Evolutionary conservation across 257 asterid species (phyloP), one percentile per base, ranked within the genome.

Genomic region (Penstemon newberryi): DNA sequence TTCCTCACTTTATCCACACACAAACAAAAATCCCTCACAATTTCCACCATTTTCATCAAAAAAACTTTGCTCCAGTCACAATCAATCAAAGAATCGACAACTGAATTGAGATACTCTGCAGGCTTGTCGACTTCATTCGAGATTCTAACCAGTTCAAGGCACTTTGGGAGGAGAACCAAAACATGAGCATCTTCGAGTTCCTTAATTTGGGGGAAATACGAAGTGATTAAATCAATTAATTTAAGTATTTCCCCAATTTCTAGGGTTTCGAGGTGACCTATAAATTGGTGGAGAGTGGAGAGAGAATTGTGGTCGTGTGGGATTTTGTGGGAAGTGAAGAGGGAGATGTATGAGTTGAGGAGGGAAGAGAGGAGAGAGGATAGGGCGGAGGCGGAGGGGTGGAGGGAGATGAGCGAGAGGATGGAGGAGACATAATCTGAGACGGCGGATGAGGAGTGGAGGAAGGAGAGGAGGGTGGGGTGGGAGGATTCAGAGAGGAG

Each of bases 1-100:
- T 75, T 84, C 67, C 78, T 83, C 63, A 49, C 78, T 70, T 80
- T 86, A 72, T 80, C 91, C 5, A 88, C 51, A 73, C 84, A 85
- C 4, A 33, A 52, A 13, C 76, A 69, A 62, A 89, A 83, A 10
- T 88, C 96, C 74, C 87, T 57, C 10, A 88, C 72, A 45, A 75
- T 74, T 67, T 88, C 95, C 69, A 90, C 96, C 82, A 88, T 60
- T 74, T 90, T 90, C 63, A 88, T 75, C 85, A 90, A 58, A 71
- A 90, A 62, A 77, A 78, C 83, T 79, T 83, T 85, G 47, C 83
- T 79, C 97, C 97, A 88, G 3, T 79, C 81, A 8, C 81, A 80
- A 8, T 56, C 72, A 47, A 88, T 68, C 62, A 90, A 11, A 56
- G 52, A 56, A 43, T 83, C 90, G 11, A 90, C 39, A 38, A 81